Evolutionary conservation across 805 yeast species (phyloP).

Genomic region (Scheffersomyces stipitis): DNA sequence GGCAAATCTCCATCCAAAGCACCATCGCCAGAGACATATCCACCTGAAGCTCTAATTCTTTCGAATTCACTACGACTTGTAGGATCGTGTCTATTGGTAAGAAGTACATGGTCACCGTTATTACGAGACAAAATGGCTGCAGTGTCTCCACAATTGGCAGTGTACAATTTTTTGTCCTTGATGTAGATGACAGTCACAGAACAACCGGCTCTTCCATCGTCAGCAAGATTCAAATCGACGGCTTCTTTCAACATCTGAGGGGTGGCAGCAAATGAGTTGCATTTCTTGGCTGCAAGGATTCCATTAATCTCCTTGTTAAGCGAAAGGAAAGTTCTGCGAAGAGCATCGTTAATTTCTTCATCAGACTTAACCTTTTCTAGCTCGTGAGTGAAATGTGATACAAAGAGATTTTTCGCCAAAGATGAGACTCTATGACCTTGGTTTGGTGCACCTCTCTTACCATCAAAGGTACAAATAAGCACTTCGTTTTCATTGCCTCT

Average conservation of each 20-base stretch:
- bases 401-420: constrained; percentile 70
- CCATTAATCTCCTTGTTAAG: constrained; percentile 82
- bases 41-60: constrained; percentile 87
- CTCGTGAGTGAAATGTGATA: constrained; percentile 66
- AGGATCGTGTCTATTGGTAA: constrained; percentile 84
- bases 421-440: constrained; percentile 67
- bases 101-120: constrained; percentile 74
- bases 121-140: constrained; percentile 75
- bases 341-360: constrained; percentile 66
- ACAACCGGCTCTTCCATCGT: constrained; percentile 78
- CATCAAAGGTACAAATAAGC: constrained; percentile 82
- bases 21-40: constrained; percentile 82
- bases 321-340: constrained; percentile 76
- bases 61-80: constrained; percentile 75
- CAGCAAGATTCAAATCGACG: constrained; percentile 53
- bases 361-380: constrained; percentile 44
- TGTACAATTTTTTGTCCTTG: constrained; percentile 64
- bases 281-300: constrained; percentile 44
- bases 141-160: constrained; percentile 91
- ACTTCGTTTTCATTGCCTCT: constrained; percentile 83
- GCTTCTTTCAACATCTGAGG: constrained; percentile 32
- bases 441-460: constrained; percentile 57
- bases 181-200: constrained; percentile 81
- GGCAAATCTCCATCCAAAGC: constrained; percentile 79
- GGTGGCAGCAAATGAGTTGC: constrained; percentile 39